Conservation (phyloP, 768 basidiomycete genomes). For the Mycena leptocephala region DNA sequence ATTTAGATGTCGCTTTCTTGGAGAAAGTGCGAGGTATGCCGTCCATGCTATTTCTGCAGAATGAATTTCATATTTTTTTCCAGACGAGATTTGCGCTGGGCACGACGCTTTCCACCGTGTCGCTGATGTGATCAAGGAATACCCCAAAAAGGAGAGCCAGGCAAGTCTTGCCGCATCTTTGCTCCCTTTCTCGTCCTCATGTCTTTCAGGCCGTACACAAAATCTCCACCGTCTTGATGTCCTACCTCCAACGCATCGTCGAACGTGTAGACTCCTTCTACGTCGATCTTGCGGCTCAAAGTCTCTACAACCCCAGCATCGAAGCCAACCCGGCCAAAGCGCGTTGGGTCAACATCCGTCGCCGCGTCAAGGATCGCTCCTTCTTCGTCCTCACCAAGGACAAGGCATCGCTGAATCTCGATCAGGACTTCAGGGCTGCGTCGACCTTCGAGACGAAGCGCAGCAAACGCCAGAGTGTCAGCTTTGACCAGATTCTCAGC, state of each 20-base stretch:
- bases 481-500: background rate
- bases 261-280: background rate
- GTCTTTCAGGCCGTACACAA: background rate
- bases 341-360: background rate
- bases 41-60: background rate
- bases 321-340: background rate
- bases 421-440: background rate
- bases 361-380: background rate
- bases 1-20: background rate
- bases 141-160: background rate
- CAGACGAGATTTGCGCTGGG: background rate
- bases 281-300: background rate
- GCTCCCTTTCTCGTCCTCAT: background rate
- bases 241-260: background rate
- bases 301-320: background rate
- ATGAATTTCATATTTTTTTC: background rate
- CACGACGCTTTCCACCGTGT: background rate
- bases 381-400: background rate
- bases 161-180: background rate
- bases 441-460: background rate
- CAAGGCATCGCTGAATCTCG: background rate
- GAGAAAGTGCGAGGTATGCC: background rate
- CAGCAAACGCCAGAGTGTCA: background rate
- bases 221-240: background rate
- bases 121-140: background rate